A percentile compares a stretch with the other conserved stretches of the same genome.
These are phyloP conservation scores for Cerioporus squamosus DNA, from an alignment of 1,284 basidiomycete genomes.

Conservation along the genomic window DNA sequence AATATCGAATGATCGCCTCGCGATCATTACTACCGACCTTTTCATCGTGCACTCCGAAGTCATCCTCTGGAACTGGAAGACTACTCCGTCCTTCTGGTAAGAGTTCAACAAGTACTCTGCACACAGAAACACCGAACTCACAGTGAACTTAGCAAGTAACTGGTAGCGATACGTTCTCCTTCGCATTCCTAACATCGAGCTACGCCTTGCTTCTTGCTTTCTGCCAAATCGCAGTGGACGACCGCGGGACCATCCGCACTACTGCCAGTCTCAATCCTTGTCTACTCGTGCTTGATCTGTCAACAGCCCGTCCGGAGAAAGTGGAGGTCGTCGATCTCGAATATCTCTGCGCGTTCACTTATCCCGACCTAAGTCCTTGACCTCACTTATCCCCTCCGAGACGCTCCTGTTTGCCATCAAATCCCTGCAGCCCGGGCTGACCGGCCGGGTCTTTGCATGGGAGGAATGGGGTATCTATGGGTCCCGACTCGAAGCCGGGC, in stretches of 20 bases:
- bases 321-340: constrained; percentile 34
- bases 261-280: not conserved
- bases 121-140: not conserved
- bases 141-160: constrained; percentile 27
- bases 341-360: constrained; percentile 43
- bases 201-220: constrained; percentile 27
- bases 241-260: constrained; percentile 6
- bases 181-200: constrained; percentile 44
- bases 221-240: not conserved
- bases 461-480: no score
- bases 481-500: no score
- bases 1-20: constrained; percentile 51
- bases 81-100: constrained; percentile 46
- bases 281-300: constrained; percentile 38
- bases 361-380: constrained; percentile 39
- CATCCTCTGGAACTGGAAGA: constrained; percentile 66
- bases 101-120: not conserved
- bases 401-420: no score
- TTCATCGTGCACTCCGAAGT: constrained; percentile 38
- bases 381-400: no score
- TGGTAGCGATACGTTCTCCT: constrained; percentile 43
- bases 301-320: constrained; percentile 23
- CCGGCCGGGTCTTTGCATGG: no score
- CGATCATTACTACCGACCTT: constrained; percentile 29
- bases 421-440: no score